Evolutionary conservation across 2,329 filamentous ascomycete genomes (phyloP).

Genomic region (Talaromyces funiculosus): DNA sequence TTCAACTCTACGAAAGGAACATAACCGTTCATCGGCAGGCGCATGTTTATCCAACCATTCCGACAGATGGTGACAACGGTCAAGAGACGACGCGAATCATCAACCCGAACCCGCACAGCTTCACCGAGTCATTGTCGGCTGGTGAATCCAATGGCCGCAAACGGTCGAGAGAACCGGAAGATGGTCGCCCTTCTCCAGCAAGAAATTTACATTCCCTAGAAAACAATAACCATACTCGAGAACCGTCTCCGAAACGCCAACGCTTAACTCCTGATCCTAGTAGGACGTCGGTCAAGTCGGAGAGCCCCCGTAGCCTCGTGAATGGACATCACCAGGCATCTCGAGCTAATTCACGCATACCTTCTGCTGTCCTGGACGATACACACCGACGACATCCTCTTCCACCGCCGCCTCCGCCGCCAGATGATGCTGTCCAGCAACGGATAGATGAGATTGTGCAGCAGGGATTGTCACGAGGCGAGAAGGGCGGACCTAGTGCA

Average conservation of each 20-base stretch:
- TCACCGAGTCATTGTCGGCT: constrained; percentile 16
- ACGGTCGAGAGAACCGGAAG: constrained; percentile 35
- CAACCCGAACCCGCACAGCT: constrained; percentile 27
- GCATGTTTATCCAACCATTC: constrained; percentile 39
- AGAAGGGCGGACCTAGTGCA: not conserved
- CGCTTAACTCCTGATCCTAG: constrained; percentile 23
- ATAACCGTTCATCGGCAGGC: constrained; percentile 37
- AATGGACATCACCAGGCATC: constrained; percentile 8
- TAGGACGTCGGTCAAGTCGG: not conserved
- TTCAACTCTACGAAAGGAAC: constrained; percentile 47
- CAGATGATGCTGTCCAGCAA: constrained; percentile 29
- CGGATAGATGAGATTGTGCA: constrained; percentile 34
- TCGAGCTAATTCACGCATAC: constrained; percentile 13
- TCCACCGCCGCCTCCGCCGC: constrained; percentile 17
- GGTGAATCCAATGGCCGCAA: constrained; percentile 30
- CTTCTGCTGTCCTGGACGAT: constrained; percentile 11
- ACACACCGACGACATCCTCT: constrained; percentile 16
- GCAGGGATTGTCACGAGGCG: constrained; percentile 19
- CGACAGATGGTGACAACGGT: constrained; percentile 27
- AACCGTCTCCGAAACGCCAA: constrained; percentile 34
- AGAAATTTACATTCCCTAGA: constrained; percentile 14
- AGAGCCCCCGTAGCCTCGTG: not conserved
- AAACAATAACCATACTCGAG: constrained; percentile 8
- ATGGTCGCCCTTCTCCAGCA: constrained; percentile 4
- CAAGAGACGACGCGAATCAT: constrained; percentile 34